phyloP scores from a whole-genome alignment of 805 yeast genomes.

The Sugiyamaella valdiviana region DNA sequence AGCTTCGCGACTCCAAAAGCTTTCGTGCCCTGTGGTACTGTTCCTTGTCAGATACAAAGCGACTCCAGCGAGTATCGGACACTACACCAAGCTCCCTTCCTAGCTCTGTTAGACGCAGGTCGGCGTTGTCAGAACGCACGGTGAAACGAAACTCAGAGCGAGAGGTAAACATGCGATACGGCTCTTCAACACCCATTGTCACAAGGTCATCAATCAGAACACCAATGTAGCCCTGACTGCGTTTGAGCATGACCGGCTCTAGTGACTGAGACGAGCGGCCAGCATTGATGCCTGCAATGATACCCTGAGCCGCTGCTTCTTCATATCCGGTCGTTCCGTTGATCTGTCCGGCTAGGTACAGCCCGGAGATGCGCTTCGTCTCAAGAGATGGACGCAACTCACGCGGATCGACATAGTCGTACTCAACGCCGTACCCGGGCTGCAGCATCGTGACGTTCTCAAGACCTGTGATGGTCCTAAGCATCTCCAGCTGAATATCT shows the following conservation, averaged over 20 bases:
- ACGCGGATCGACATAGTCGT: slow-evolving; percentile 92
- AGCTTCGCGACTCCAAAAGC: slow-evolving; percentile 39
- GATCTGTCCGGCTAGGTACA: slow-evolving; percentile 92
- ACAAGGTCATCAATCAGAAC: slow-evolving; percentile 89
- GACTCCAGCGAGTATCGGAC: slow-evolving; percentile 48
- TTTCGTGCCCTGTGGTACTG: slow-evolving; percentile 41
- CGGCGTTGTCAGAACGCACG: slow-evolving; percentile 92
- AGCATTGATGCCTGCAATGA: slow-evolving; percentile 93
- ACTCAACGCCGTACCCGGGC: slow-evolving; percentile 99
- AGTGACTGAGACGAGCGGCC: slow-evolving; percentile 48
- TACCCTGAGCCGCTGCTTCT: slow-evolving; percentile 97
- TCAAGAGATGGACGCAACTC: slow-evolving; percentile 73
- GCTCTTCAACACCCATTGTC: slow-evolving; percentile 94
- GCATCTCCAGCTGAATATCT: slow-evolving; percentile 73
- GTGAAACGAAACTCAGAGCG: slow-evolving; percentile 89
- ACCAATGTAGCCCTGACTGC: slow-evolving; percentile 88
- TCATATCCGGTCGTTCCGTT: slow-evolving; percentile 99
- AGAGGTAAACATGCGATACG: slow-evolving; percentile 96
- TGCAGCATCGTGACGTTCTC: slow-evolving; percentile 83
- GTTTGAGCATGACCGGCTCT: slow-evolving; percentile 46
- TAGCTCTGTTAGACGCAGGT: slow-evolving; percentile 64
- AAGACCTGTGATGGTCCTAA: slow-evolving; percentile 77
- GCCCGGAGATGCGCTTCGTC: slow-evolving; percentile 69
- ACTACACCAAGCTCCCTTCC: slow-evolving; percentile 69
- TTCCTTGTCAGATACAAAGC: slow-evolving; percentile 40